These are phyloP conservation scores for Cyathus pygmaeus DNA, from an alignment of 1,284 basidiomycete genomes.

Conservation along the genomic window DNA sequence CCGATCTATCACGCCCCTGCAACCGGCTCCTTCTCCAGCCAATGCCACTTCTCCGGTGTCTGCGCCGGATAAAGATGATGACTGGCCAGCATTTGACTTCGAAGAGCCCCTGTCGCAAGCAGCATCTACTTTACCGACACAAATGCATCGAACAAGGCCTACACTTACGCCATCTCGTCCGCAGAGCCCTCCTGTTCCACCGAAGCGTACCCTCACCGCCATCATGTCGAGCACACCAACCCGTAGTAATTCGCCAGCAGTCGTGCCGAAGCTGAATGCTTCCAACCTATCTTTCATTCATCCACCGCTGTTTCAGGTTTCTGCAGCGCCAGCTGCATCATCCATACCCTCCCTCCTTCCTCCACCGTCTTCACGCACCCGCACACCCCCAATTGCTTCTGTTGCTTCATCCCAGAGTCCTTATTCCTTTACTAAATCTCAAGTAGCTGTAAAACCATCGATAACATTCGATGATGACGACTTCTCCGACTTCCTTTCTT, in stretches of 20 bases:
- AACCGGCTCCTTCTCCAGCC: neutral
- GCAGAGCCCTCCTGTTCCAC: constrained; percentile 14
- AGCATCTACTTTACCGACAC: neutral
- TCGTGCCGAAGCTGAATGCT: constrained; percentile 4
- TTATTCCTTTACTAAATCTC: constrained; percentile 2
- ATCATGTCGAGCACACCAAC: constrained; percentile 37
- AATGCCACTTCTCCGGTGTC: neutral
- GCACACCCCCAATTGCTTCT: constrained; percentile 8
- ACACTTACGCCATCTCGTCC: constrained; percentile 7
- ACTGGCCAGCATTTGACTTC: neutral
- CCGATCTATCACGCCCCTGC: neutral
- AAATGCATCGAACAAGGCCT: neutral
- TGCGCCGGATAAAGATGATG: neutral
- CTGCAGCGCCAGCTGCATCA: neutral
- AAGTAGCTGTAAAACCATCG: constrained; percentile 8
- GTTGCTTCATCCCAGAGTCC: constrained; percentile 11
- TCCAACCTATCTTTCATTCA: constrained; percentile 25
- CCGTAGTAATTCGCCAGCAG: neutral
- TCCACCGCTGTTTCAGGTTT: neutral
- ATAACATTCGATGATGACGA: constrained; percentile 43
- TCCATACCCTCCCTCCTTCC: constrained; percentile 9
- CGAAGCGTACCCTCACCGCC: constrained; percentile 28
- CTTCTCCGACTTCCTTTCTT: constrained; percentile 49
- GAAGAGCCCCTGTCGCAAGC: neutral
- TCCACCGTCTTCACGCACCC: constrained; percentile 10